Evolutionary conservation across 495 filamentous ascomycete genomes (phyloP).

Genomic region (Penicillium diatomitis): DNA sequence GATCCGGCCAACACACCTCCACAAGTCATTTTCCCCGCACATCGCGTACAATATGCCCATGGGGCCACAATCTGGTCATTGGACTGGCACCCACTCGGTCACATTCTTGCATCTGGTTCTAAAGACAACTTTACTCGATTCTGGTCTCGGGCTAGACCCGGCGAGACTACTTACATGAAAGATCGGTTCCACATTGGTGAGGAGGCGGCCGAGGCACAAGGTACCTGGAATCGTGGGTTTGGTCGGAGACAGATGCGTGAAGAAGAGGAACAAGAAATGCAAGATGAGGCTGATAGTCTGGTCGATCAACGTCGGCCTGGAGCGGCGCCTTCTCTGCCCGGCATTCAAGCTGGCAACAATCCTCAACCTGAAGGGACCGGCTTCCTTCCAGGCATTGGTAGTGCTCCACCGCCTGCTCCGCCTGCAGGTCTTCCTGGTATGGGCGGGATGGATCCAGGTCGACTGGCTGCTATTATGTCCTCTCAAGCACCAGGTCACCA

Average conservation of each 20-base stretch:
- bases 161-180: conserved; percentile 71
- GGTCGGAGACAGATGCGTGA: conserved; percentile 72
- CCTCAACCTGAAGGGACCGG: conserved; percentile 27
- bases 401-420: conserved; percentile 41
- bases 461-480: conserved; percentile 38
- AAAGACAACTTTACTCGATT: conserved; percentile 96
- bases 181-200: conserved; percentile 94
- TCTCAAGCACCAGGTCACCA: conserved; percentile 32
- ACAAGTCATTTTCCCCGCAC: conserved; percentile 82
- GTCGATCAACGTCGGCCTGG: conserved; percentile 77
- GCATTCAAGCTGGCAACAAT: conserved; percentile 38
- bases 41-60: conserved; percentile 76
- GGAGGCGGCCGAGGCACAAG: conserved; percentile 82
- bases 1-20: conserved; percentile 70
- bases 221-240: conserved; percentile 80
- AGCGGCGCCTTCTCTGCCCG: conserved; percentile 35
- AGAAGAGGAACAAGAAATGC: conserved; percentile 84
- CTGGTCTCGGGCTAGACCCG: conserved; percentile 83
- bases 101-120: conserved; percentile 95
- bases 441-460: conserved; percentile 44
- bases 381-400: conserved; percentile 38
- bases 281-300: conserved; percentile 89
- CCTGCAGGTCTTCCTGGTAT: conserved; percentile 40
- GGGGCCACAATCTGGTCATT: conserved; percentile 93
- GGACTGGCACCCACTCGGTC: conserved; percentile 93